These are phyloP conservation scores for Leishmania gerbilli DNA, from an alignment of 208 protist genomes.

Conservation along the genomic window DNA sequence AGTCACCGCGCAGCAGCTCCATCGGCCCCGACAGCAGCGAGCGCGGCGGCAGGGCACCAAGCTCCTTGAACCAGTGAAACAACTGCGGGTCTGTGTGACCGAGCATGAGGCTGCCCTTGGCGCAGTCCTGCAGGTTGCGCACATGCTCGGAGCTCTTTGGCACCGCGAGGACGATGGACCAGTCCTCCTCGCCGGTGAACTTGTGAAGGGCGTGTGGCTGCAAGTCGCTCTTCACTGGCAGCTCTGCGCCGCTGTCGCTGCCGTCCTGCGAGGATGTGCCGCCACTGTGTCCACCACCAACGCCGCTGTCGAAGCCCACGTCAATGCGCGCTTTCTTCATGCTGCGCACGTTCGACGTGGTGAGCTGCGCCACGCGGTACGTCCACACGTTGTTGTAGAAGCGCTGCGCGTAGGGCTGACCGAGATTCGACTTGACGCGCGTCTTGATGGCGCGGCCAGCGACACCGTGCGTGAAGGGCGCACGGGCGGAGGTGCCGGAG, in stretches of 20 bases:
- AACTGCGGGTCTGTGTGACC: conserved; percentile 90
- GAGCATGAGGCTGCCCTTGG: conserved; percentile 77
- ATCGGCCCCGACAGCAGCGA: conserved; percentile 71
- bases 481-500: background rate
- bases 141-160: conserved; percentile 80
- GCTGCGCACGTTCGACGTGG: conserved; percentile 74
- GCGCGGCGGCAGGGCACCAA: conserved; percentile 78
- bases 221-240: conserved; percentile 76
- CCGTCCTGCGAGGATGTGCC: conserved; percentile 2
- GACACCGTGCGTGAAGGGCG: conserved; percentile 46
- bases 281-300: conserved; percentile 12
- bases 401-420: conserved; percentile 57
- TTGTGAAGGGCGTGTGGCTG: conserved; percentile 84
- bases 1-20: conserved; percentile 72
- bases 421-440: conserved; percentile 72
- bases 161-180: conserved; percentile 70
- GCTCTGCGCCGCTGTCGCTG: conserved; percentile 18
- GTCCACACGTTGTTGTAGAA: conserved; percentile 82
- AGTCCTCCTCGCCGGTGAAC: conserved; percentile 68
- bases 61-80: conserved; percentile 91
- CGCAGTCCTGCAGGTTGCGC: conserved; percentile 65
- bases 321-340: conserved; percentile 60
- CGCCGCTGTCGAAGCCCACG: conserved; percentile 43
- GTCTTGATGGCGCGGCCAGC: conserved; percentile 68
- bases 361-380: conserved; percentile 82